phyloP scores from a whole-genome alignment of 257 asterid genomes.

The Jacaranda mimosifolia region DNA sequence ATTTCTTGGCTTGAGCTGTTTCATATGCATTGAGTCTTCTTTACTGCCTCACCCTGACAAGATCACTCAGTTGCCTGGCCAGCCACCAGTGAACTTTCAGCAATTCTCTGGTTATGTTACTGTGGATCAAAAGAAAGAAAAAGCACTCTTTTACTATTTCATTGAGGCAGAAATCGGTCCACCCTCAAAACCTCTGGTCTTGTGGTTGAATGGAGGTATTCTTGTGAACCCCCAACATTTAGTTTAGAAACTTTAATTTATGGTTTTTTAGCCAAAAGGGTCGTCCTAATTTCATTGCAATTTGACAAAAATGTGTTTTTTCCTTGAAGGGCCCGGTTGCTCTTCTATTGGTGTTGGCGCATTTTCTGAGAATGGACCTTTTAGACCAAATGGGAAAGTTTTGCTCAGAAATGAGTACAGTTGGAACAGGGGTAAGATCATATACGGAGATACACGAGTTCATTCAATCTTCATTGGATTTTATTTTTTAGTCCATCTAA shows the following conservation, averaged over 20 bases:
- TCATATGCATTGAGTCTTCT: conserved; percentile 34
- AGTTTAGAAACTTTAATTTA: too few relatives aligned
- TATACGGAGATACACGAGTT: not conserved
- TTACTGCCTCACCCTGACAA: conserved; percentile 58
- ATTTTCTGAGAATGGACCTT: conserved; percentile 83
- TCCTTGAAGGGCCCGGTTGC: conserved; percentile 71
- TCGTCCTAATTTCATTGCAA: not conserved
- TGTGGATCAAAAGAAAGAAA: conserved; percentile 63
- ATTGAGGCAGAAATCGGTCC: conserved; percentile 68
- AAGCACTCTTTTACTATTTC: conserved; percentile 69
- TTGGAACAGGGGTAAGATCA: conserved; percentile 71
- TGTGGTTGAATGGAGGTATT: conserved; percentile 82
- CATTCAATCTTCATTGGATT: too few relatives aligned
- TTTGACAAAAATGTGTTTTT: conserved; percentile 4
- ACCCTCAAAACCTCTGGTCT: conserved; percentile 63
- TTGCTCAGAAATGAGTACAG: conserved; percentile 63
- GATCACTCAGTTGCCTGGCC: conserved; percentile 68
- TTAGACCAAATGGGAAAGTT: conserved; percentile 63
- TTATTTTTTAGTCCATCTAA: too few relatives aligned
- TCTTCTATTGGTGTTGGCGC: conserved; percentile 85
- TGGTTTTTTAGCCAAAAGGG: not conserved
- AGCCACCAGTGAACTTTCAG: conserved; percentile 64
- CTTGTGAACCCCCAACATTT: not conserved
- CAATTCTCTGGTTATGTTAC: conserved; percentile 74
- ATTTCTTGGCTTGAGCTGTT: conserved; percentile 46